These are phyloP conservation scores for Komagataella populi DNA, from an alignment of 805 yeast genomes.

Conservation along the genomic window DNA sequence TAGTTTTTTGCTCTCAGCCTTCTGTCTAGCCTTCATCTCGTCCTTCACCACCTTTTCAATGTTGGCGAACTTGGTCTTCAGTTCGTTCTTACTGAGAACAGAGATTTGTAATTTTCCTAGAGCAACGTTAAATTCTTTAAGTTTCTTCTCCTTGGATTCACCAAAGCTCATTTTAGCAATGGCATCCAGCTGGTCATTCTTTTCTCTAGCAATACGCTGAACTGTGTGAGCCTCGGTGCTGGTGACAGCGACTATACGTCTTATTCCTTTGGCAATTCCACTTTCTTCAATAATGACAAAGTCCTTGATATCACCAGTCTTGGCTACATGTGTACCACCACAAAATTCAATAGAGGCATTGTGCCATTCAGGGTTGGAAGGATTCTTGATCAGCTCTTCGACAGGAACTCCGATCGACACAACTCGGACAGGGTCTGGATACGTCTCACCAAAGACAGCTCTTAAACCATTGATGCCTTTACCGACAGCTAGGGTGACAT, in stretches of 20 bases:
- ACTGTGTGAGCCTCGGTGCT: slow-evolving; percentile 86
- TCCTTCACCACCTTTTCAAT: slow-evolving; percentile 83
- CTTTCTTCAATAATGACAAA: slow-evolving; percentile 85
- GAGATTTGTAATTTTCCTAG: slow-evolving; percentile 77
- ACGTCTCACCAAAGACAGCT: slow-evolving; percentile 98
- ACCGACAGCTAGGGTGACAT: slow-evolving; percentile 65
- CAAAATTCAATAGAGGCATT: slow-evolving; percentile 85
- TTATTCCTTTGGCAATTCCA: slow-evolving; percentile 97
- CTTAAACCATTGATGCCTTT: slow-evolving; percentile 72
- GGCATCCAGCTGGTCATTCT: slow-evolving; percentile 41
- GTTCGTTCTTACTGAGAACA: slow-evolving; percentile 61
- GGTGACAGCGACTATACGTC: slow-evolving; percentile 96
- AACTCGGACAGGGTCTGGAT: slow-evolving; percentile 98
- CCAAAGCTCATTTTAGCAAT: slow-evolving; percentile 59
- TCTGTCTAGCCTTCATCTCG: slow-evolving; percentile 75
- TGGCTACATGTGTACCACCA: slow-evolving; percentile 96
- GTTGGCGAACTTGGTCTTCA: slow-evolving; percentile 60
- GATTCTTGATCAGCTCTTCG: slow-evolving; percentile 62
- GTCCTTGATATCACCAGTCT: slow-evolving; percentile 88
- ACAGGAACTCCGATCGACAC: slow-evolving; percentile 91
- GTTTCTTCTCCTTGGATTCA: slow-evolving; percentile 61
- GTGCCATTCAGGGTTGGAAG: slow-evolving; percentile 64
- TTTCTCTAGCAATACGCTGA: slow-evolving; percentile 71
- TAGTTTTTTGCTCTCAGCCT: slow-evolving; percentile 74
- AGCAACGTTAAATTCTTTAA: slow-evolving; percentile 75